Evolutionary conservation across 352 stramenopile genomes (phyloP).

Genomic region (Pythium aphanidermatum): DNA sequence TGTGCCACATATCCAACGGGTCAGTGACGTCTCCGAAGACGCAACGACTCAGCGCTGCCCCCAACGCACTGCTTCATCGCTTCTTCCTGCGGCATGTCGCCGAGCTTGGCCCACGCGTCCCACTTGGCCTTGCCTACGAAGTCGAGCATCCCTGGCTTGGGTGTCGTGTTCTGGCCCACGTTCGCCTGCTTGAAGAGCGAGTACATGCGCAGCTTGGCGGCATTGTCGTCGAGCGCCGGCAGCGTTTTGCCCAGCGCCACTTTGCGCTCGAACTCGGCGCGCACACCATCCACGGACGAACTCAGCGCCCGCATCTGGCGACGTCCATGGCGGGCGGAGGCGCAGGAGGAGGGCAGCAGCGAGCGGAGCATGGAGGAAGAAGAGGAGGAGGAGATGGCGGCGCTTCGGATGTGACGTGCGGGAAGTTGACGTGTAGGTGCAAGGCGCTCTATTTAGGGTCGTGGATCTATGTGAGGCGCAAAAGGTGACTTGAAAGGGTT

Average conservation of each 20-base stretch:
- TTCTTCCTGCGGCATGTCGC: constrained; percentile 59
- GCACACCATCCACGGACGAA: not conserved
- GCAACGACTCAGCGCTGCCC: too few relatives aligned
- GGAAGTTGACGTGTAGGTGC: too few relatives aligned
- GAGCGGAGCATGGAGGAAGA: not conserved
- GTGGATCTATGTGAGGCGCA: too few relatives aligned
- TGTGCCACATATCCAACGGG: not conserved
- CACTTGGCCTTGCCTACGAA: constrained; percentile 83
- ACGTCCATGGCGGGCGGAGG: too few relatives aligned
- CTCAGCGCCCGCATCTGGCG: constrained; percentile 14
- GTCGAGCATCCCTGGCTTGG: constrained; percentile 73
- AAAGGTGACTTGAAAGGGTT: too few relatives aligned
- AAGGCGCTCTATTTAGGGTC: too few relatives aligned
- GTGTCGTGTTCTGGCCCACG: constrained; percentile 47
- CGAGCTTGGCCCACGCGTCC: constrained; percentile 69
- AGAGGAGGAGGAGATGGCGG: too few relatives aligned
- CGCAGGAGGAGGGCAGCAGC: not conserved
- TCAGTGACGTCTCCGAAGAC: not conserved
- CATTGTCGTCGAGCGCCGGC: constrained; percentile 64
- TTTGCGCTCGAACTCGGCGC: constrained; percentile 48
- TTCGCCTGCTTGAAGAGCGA: constrained; percentile 81
- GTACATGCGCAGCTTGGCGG: constrained; percentile 79
- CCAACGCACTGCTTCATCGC: constrained; percentile 39
- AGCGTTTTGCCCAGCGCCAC: constrained; percentile 64
- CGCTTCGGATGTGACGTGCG: too few relatives aligned